A percentile compares a stretch with the other conserved stretches of the same genome.
These are phyloP conservation scores for Cladosporium sp. DNA, from an alignment of 2,329 filamentous ascomycete species.

Conservation along the genomic window DNA sequence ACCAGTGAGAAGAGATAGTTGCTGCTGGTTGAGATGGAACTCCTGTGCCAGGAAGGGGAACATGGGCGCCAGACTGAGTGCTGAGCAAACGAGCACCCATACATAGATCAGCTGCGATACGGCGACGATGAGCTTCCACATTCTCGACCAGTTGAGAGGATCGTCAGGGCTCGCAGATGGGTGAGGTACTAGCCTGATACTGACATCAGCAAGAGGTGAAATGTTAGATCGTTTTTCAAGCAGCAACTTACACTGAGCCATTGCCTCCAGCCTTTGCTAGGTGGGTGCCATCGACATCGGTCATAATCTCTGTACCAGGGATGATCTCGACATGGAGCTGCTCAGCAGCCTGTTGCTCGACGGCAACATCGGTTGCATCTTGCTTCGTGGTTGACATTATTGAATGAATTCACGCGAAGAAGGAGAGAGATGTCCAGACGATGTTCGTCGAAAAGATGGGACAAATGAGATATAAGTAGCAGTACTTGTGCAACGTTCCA, in stretches of 20 bases:
- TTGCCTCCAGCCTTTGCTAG: conserved; percentile 31
- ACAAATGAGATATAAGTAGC: not conserved
- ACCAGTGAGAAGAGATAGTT: conserved; percentile 44
- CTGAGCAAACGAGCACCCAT: conserved; percentile 46
- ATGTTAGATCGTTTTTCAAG: not conserved
- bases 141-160: conserved; percentile 32
- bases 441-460: not conserved
- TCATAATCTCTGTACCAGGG: conserved; percentile 35
- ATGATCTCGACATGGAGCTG: conserved; percentile 33
- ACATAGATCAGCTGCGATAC: conserved; percentile 44
- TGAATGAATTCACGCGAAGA: not conserved
- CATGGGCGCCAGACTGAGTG: conserved; percentile 46
- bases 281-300: conserved; percentile 30
- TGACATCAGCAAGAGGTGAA: not conserved
- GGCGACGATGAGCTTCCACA: conserved; percentile 38
- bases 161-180: conserved; percentile 29
- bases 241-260: conserved; percentile 30
- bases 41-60: conserved; percentile 44
- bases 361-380: not conserved
- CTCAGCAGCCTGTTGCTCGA: conserved; percentile 23
- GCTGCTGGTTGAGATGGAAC: conserved; percentile 43
- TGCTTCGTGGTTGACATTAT: not conserved
- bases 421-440: not conserved
- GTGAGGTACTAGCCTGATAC: conserved; percentile 30
- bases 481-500: not conserved